Conservation (phyloP, 148 eudicot species). For the Rhododendron molle region DNA sequence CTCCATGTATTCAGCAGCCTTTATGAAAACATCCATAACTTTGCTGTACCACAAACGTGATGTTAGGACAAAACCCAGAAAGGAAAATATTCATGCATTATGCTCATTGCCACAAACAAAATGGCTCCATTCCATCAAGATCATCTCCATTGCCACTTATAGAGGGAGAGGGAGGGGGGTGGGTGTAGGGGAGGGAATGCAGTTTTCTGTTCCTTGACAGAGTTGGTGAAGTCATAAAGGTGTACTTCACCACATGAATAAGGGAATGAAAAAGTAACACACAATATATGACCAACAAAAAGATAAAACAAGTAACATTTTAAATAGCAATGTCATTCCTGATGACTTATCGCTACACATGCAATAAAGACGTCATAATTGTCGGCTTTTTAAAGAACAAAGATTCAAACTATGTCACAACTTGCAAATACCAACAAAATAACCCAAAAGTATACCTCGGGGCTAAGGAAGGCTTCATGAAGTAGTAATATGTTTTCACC, state of each 20-base stretch:
- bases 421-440: neutral
- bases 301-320: neutral
- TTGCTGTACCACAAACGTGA: conserved; percentile 42
- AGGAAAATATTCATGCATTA: neutral
- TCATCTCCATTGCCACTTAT: neutral
- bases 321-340: neutral
- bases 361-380: neutral
- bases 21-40: conserved; percentile 85
- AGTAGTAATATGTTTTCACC: conserved; percentile 58
- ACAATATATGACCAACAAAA: neutral
- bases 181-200: too few species aligned
- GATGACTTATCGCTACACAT: neutral
- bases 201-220: neutral
- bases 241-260: neutral
- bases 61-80: neutral
- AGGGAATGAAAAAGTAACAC: neutral
- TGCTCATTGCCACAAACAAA: neutral
- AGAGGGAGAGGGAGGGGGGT: too few species aligned
- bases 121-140: neutral
- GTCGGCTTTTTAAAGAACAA: neutral
- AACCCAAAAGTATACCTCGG: conserved; percentile 49
- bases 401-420: neutral
- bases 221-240: neutral
- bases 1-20: conserved; percentile 88
- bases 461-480: conserved; percentile 86